A percentile compares a stretch with the other conserved stretches of the same genome.
Conservation (phyloP, 805 yeast species). For the Sugiyamaella floridensis region DNA sequence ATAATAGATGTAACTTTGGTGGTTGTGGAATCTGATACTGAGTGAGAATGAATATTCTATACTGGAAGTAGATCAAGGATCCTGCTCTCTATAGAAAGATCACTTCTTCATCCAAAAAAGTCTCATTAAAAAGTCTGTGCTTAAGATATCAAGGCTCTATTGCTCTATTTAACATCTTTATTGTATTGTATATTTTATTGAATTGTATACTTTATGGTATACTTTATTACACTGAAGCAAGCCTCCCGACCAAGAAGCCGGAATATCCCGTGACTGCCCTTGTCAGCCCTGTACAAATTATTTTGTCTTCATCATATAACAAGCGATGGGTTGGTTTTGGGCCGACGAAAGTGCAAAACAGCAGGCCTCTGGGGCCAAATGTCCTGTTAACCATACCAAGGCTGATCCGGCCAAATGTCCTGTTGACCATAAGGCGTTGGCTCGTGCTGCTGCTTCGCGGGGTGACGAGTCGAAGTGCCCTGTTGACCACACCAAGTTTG, state of each 20-base stretch:
- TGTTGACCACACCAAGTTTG: slow-evolving; percentile 27
- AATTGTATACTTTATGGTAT: too few species aligned
- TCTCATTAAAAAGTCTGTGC: too few species aligned
- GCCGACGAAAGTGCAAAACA: slow-evolving; percentile 35
- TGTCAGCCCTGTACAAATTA: neutral
- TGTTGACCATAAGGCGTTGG: slow-evolving; percentile 33
- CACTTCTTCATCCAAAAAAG: too few species aligned
- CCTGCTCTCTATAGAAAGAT: too few species aligned
- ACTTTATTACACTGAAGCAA: too few species aligned
- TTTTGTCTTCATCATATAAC: neutral
- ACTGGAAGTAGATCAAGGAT: too few species aligned
- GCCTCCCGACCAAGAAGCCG: neutral
- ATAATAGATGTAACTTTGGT: too few species aligned
- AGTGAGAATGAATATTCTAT: too few species aligned
- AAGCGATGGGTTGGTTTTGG: slow-evolving; percentile 87
- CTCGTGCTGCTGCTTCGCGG: slow-evolving; percentile 9
- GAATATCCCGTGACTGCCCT: neutral
- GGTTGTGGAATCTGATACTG: too few species aligned
- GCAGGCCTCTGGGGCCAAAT: neutral
- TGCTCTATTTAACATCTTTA: too few species aligned
- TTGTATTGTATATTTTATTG: too few species aligned
- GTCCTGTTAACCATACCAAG: neutral
- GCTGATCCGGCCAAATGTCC: slow-evolving; percentile 31
- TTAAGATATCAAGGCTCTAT: too few species aligned
- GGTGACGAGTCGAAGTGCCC: slow-evolving; percentile 28